Conservation (phyloP, 495 filamentous ascomycete species). For the Echria macrotheca region DNA sequence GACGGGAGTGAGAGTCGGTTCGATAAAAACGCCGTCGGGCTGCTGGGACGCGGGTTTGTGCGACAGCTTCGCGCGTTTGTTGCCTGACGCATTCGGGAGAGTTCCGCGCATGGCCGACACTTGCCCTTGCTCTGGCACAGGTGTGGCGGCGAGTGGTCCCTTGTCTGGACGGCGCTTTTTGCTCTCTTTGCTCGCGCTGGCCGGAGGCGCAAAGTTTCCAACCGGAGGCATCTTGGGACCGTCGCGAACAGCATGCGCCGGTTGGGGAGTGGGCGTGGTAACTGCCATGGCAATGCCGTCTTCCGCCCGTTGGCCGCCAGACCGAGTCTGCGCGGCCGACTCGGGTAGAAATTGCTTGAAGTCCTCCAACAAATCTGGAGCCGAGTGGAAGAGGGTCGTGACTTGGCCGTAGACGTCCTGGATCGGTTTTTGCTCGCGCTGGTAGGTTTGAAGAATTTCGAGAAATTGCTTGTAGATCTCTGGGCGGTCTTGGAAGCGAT, state of each 20-base stretch:
- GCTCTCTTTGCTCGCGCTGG: conserved; percentile 68
- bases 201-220: conserved; percentile 83
- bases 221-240: conserved; percentile 79
- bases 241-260: conserved; percentile 37
- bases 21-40: conserved; percentile 62
- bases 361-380: conserved; percentile 94
- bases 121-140: conserved; percentile 29
- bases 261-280: conserved; percentile 48
- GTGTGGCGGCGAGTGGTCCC: conserved; percentile 21
- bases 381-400: conserved; percentile 84
- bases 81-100: conserved; percentile 22
- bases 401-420: conserved; percentile 98
- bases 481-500: conserved; percentile 88
- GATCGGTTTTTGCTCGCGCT: conserved; percentile 96
- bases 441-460: conserved; percentile 97
- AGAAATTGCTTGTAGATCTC: conserved; percentile 99
- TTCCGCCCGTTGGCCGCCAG: conserved; percentile 46
- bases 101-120: conserved; percentile 31
- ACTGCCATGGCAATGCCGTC: conserved; percentile 57
- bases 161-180: conserved; percentile 63
- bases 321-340: conserved; percentile 84
- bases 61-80: conserved; percentile 57
- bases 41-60: conserved; percentile 54
- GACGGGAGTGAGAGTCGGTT: conserved; percentile 79
- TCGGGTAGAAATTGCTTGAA: conserved; percentile 99